A percentile compares a stretch with the other conserved stretches of the same genome.
phyloP scores from a whole-genome alignment of 495 filamentous ascomycete species.

The Neurospora discreta region DNA sequence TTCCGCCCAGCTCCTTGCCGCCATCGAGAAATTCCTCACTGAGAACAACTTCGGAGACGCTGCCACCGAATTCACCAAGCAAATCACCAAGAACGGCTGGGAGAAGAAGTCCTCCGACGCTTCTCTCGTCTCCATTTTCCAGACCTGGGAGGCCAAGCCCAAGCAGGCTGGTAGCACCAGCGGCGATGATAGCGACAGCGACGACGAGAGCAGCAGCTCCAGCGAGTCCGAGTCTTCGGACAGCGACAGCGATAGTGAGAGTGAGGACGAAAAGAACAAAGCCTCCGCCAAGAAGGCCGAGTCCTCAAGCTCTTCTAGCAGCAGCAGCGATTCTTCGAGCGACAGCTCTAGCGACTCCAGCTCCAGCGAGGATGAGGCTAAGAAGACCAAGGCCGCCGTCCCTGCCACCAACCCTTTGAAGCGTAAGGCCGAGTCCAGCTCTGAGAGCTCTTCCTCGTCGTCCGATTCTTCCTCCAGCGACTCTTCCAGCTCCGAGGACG shows the following conservation, averaged over 20 bases:
- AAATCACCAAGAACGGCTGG: constrained; percentile 39
- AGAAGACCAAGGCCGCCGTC: constrained; percentile 24
- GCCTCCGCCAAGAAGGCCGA: constrained; percentile 27
- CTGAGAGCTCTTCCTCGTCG: constrained; percentile 33
- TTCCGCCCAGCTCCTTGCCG: constrained; percentile 48
- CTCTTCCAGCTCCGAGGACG: constrained; percentile 8
- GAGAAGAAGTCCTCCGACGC: constrained; percentile 18
- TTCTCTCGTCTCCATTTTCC: constrained; percentile 33
- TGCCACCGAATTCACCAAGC: constrained; percentile 47
- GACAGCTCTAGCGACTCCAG: constrained; percentile 49
- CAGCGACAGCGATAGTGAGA: constrained; percentile 47
- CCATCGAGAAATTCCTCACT: constrained; percentile 56
- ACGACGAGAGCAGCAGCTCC: constrained; percentile 41
- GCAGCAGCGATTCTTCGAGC: constrained; percentile 31
- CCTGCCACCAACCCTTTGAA: constrained; percentile 37
- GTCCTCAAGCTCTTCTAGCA: constrained; percentile 27
- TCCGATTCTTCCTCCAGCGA: constrained; percentile 23
- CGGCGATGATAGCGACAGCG: constrained; percentile 64
- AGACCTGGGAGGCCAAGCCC: constrained; percentile 34
- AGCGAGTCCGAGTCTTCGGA: constrained; percentile 17
- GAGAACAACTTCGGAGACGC: constrained; percentile 52
- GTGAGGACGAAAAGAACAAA: constrained; percentile 46
- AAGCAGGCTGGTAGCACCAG: constrained; percentile 13
- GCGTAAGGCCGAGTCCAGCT: constrained; percentile 49
- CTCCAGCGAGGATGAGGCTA: constrained; percentile 53